Evolutionary conservation across 805 yeast species (phyloP).

Genomic region (Wickerhamiella domercqiae): DNA sequence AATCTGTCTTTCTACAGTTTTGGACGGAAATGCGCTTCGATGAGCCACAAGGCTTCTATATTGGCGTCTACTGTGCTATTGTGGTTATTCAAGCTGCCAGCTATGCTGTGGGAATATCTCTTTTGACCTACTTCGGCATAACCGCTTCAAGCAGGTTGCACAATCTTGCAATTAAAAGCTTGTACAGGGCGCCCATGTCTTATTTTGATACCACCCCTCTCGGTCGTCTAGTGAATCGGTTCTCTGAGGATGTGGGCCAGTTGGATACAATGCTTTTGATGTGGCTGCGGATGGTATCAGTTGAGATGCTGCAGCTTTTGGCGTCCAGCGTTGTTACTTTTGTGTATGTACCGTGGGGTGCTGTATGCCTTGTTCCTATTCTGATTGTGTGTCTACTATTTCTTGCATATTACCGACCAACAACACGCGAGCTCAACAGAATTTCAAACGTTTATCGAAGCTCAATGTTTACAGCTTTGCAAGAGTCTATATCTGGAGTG

Average conservation of each 20-base stretch:
- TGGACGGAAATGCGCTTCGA: conserved; percentile 51
- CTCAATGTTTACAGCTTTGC: conserved; percentile 49
- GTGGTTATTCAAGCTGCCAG: conserved; percentile 6
- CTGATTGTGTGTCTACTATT: conserved; percentile 25
- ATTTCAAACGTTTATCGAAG: conserved; percentile 59
- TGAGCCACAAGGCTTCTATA: conserved; percentile 39
- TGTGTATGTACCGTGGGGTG: conserved; percentile 52
- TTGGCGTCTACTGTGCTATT: conserved; percentile 35
- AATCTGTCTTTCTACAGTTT: conserved; percentile 39
- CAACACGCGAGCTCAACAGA: conserved; percentile 59
- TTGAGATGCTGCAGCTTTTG: conserved; percentile 33
- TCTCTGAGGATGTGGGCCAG: conserved; percentile 73
- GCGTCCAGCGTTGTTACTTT: conserved; percentile 53
- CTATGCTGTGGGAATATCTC: conserved; percentile 4
- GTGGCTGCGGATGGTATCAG: conserved; percentile 19
- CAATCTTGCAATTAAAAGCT: conserved; percentile 37
- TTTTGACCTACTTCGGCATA: conserved; percentile 31
- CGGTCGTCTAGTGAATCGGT: conserved; percentile 70
- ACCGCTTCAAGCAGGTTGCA: conserved; percentile 44
- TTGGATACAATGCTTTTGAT: conserved; percentile 55
- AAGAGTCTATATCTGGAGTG: conserved; percentile 52
- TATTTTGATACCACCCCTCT: conserved; percentile 73
- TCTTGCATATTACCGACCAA: conserved; percentile 40
- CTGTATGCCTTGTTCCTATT: conserved; percentile 44
- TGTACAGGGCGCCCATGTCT: conserved; percentile 67